Evolutionary conservation across 257 asterid species (phyloP), one percentile per base, ranked within the genome.

Genomic region (Penstemon newberryi): DNA sequence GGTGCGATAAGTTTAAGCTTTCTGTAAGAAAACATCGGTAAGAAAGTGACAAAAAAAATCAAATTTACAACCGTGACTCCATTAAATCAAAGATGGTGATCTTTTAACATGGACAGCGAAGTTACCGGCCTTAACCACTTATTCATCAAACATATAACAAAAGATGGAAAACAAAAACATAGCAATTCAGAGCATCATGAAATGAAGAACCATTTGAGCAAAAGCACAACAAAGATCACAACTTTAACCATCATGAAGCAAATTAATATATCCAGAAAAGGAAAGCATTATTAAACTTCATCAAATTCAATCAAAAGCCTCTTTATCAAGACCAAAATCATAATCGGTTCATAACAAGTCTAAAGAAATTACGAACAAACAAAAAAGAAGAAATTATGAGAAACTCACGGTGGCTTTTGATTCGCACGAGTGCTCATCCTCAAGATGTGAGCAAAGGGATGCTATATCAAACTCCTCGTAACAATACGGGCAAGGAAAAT

Each of bases 371-470:
- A 25, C 33, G 2, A 25, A 25, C 33, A 25, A 25, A 25, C 33
- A 25, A 1, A 25, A 25, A 25, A 25, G 33, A 25, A 25, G 33
- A 25, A 25, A 25, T 1, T 25, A 71, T 39, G 18, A 72, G 72
- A 59, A 74, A 75, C 98, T 87, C 73, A 92, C 98, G 43, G 91
- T 75, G 77, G 89, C 71, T 82, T 74, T 89, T 47, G 95, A 78
- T 67, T 87, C 93, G 63, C 71, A 79, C n/a, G 95, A 74, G 60
- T 86, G 96, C 8, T 89, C 89, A 73, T 85, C 85, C 69, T 92
- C 95, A 0, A 92, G 95, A 83, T 92, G 96, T 4, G 86, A 80
- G 81, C 95, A 89, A 70, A 92, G 91, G 60, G 95, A 87, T n/a
- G 82, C 79, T 44, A 83, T 63, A 77, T 92, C 98, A 58, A 84